phyloP scores from a whole-genome alignment of 768 basidiomycete species.

The Paxillus involutus region DNA sequence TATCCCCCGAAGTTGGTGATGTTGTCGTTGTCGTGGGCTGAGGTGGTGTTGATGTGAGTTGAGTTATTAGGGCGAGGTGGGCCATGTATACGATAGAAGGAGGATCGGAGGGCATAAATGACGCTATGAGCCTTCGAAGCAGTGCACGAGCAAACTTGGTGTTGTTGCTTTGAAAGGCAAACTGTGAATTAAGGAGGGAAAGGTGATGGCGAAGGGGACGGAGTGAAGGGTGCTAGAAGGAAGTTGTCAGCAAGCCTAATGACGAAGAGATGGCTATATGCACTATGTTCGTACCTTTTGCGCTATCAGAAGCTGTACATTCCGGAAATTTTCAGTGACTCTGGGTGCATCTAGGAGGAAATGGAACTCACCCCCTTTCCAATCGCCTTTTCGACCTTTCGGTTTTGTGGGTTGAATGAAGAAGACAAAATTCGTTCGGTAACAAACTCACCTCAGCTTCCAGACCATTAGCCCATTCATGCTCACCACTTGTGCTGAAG shows the following conservation, averaged over 20 bases:
- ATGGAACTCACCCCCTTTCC: conserved; percentile 61
- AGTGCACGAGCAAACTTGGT: conserved; percentile 61
- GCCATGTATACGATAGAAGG: conserved; percentile 53
- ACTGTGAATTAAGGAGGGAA: conserved; percentile 59
- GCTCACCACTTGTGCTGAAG: conserved; percentile 33
- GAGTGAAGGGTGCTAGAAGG: conserved; percentile 60
- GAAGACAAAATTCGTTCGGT: background rate
- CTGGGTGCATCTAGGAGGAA: background rate
- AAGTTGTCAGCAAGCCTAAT: conserved; percentile 1
- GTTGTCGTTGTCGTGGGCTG: conserved; percentile 11
- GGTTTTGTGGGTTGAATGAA: background rate
- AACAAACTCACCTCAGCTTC: conserved; percentile 48
- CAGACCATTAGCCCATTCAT: conserved; percentile 49
- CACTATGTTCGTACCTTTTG: conserved; percentile 49
- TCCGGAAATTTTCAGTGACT: background rate
- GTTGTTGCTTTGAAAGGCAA: conserved; percentile 45
- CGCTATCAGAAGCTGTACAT: conserved; percentile 47
- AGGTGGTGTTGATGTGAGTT: conserved; percentile 31
- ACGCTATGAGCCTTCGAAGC: conserved; percentile 52
- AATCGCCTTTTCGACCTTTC: conserved; percentile 59
- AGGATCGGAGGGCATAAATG: conserved; percentile 46
- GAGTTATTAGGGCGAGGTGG: conserved; percentile 55
- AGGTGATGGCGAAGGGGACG: conserved; percentile 59
- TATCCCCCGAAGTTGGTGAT: conserved; percentile 2
- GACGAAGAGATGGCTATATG: conserved; percentile 5